Evolutionary conservation across 441 rosid species (phyloP).

Genomic region (Erodium texanum): DNA sequence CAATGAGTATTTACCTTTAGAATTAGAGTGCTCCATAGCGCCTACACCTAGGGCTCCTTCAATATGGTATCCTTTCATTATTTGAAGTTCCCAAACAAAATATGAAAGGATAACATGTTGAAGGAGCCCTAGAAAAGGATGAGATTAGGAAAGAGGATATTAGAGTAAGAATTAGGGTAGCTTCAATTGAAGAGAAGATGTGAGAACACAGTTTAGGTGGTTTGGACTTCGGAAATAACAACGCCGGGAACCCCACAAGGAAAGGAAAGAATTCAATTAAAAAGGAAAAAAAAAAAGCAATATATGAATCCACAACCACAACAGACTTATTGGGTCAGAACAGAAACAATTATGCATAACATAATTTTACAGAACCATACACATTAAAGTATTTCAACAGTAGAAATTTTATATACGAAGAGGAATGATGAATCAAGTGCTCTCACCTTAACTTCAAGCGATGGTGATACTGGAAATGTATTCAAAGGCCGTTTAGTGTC

Average conservation of each 20-base stretch:
- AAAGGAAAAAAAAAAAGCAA: not conserved
- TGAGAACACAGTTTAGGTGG: no score
- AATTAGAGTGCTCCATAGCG: no score
- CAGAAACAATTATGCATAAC: not conserved
- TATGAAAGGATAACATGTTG: no score
- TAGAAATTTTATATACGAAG: not conserved
- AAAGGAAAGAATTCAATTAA: not conserved
- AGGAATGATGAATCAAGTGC: not conserved
- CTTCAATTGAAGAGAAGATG: no score
- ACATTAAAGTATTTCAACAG: not conserved
- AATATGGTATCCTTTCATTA: not conserved
- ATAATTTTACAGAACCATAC: not conserved
- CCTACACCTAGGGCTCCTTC: not conserved
- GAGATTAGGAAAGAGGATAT: no score
- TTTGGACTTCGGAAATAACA: no score
- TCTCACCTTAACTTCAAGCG: slow-evolving; percentile 56
- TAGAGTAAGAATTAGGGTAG: no score
- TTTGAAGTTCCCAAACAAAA: not conserved
- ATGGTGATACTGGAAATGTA: slow-evolving; percentile 42
- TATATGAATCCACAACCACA: not conserved
- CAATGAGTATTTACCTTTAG: not conserved
- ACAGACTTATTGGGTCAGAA: not conserved
- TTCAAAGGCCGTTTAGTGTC: slow-evolving; percentile 53
- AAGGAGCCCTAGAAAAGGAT: not conserved
- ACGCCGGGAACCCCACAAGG: not conserved